Percentiles rank a stretch among this genome's conserved stretches.
Conservation (phyloP, 768 basidiomycete species). For the Mycena floridula region DNA sequence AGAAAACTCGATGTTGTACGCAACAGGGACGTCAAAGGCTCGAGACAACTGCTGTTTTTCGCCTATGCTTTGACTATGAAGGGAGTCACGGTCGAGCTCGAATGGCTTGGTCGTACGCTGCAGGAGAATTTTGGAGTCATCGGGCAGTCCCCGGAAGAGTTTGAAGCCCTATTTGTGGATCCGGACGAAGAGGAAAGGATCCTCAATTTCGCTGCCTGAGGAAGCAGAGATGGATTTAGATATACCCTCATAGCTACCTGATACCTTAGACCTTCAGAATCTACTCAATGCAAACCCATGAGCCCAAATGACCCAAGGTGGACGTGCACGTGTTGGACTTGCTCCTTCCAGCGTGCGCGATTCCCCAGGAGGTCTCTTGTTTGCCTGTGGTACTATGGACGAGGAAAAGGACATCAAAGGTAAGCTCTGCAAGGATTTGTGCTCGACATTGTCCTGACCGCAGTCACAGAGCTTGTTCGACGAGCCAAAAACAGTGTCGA, state of each 20-base stretch:
- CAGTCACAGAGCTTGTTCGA: conserved; percentile 29
- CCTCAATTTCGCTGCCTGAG: too few relatives aligned
- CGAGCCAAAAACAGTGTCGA: conserved; percentile 35
- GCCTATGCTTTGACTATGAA: conserved; percentile 94
- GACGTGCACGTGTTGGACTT: too few relatives aligned
- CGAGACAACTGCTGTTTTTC: conserved; percentile 85
- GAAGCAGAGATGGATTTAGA: too few relatives aligned
- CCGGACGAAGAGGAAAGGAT: too few relatives aligned
- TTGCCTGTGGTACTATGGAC: too few relatives aligned
- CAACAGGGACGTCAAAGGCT: conserved; percentile 72
- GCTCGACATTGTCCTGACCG: background rate
- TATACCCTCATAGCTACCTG: too few relatives aligned
- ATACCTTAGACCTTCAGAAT: too few relatives aligned
- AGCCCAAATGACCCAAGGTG: too few relatives aligned
- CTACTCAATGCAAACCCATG: too few relatives aligned
- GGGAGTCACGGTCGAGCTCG: conserved; percentile 86
- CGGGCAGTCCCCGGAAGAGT: conserved; percentile 73
- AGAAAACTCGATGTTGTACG: conserved; percentile 84
- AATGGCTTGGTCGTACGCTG: conserved; percentile 70
- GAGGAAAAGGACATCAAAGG: background rate
- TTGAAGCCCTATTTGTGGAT: conserved; percentile 67
- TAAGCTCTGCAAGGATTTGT: background rate
- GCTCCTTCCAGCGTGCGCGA: too few relatives aligned
- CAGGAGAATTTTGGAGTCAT: conserved; percentile 94
- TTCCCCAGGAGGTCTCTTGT: too few relatives aligned